phyloP scores from a whole-genome alignment of 202 grass and related monocot genomes.

The Dendrocalamus latiflorus region DNA sequence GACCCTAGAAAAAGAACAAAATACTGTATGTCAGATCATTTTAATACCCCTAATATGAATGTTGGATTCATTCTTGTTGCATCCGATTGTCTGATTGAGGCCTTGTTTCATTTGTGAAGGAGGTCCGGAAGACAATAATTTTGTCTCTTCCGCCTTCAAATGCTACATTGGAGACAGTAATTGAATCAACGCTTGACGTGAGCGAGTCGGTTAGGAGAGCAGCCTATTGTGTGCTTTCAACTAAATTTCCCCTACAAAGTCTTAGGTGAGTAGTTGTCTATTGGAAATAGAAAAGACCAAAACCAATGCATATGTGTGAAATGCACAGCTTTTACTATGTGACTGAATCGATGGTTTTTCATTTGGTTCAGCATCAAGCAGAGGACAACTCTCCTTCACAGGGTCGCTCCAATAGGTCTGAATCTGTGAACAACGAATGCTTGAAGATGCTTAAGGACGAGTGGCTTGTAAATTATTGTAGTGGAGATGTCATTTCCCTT shows the following conservation, averaged over 20 bases:
- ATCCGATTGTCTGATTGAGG: constrained; percentile 31
- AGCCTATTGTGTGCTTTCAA: constrained; percentile 64
- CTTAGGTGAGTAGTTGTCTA: constrained; percentile 52
- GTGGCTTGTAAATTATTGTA: constrained; percentile 82
- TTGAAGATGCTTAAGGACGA: constrained; percentile 94
- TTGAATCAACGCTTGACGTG: constrained; percentile 64
- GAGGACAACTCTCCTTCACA: constrained; percentile 79
- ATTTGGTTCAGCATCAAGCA: constrained; percentile 86
- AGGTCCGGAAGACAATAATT: constrained; percentile 62
- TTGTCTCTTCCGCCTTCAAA: constrained; percentile 74
- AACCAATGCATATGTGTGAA: neutral
- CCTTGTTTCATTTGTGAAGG: constrained; percentile 44
- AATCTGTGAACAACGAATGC: constrained; percentile 58
- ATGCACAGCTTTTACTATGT: constrained; percentile 16
- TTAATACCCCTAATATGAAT: neutral
- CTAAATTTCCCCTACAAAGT: constrained; percentile 86
- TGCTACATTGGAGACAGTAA: constrained; percentile 63
- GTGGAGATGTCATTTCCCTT: constrained; percentile 52
- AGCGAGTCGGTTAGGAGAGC: constrained; percentile 71
- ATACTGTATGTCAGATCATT: constrained; percentile 50
- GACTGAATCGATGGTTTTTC: constrained; percentile 7
- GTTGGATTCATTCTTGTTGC: neutral
- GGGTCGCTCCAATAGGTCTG: constrained; percentile 71
- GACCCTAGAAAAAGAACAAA: constrained; percentile 61
- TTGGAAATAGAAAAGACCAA: constrained; percentile 4